Evolutionary conservation across 108 stramenopile genomes (phyloP).

Genomic region (Nitzschia palea): DNA sequence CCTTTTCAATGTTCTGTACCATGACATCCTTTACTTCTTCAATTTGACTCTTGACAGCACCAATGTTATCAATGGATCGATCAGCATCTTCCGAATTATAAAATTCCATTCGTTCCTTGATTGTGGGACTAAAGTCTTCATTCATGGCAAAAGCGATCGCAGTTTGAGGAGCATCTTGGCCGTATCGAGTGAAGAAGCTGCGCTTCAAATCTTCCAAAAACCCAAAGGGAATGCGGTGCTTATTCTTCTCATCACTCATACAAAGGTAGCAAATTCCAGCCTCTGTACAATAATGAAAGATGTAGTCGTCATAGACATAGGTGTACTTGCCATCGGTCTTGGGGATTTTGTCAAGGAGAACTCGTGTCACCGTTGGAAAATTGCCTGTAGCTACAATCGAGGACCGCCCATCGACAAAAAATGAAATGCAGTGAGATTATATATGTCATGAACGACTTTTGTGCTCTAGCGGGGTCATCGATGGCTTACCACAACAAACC

Average conservation of each 20-base stretch:
- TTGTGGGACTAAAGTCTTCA: slow-evolving; percentile 77
- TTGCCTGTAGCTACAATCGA: slow-evolving; percentile 81
- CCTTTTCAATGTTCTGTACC: slow-evolving; percentile 97
- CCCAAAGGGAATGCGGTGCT: slow-evolving; percentile 93
- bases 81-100: slow-evolving; percentile 86
- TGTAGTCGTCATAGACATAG: slow-evolving; percentile 64
- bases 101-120: slow-evolving; percentile 89
- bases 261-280: slow-evolving; percentile 93
- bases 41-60: slow-evolving; percentile 85
- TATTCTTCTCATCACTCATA: slow-evolving; percentile 90
- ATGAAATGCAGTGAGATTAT: too few species aligned
- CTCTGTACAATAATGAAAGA: slow-evolving; percentile 94
- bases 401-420: too few species aligned
- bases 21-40: slow-evolving; percentile 95
- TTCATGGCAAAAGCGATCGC: slow-evolving; percentile 96
- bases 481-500: not conserved
- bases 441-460: too few species aligned
- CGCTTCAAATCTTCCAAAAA: slow-evolving; percentile 93
- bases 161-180: slow-evolving; percentile 69
- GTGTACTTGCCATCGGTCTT: slow-evolving; percentile 84
- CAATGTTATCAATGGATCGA: slow-evolving; percentile 67
- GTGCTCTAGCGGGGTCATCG: too few species aligned
- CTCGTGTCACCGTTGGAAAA: slow-evolving; percentile 97
- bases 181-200: slow-evolving; percentile 78
- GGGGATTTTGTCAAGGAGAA: slow-evolving; percentile 94